Conservation (phyloP, 106 monocot genomes). For the Dendrobium nobile region DNA sequence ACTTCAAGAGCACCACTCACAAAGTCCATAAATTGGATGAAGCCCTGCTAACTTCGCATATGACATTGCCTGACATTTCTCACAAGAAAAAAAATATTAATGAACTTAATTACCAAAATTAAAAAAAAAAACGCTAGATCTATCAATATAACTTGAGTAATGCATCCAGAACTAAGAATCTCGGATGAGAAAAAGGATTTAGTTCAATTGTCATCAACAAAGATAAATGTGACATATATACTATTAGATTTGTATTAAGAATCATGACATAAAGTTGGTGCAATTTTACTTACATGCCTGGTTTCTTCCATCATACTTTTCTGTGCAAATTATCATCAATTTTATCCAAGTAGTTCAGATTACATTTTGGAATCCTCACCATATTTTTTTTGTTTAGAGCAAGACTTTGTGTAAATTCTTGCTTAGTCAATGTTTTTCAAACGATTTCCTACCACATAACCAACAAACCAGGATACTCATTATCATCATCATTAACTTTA, state of each 20-base stretch:
- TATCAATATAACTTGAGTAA: neutral
- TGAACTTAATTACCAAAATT: neutral
- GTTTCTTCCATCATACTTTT: neutral
- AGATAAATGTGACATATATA: neutral
- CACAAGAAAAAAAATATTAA: neutral
- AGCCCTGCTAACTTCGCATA: slow-evolving; percentile 98
- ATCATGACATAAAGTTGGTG: neutral
- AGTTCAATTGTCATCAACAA: neutral
- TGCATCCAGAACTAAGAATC: neutral
- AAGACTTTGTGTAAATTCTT: neutral
- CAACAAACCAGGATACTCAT: neutral
- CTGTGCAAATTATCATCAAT: neutral
- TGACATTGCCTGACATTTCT: slow-evolving; percentile 71
- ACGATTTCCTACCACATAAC: neutral
- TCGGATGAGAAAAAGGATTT: neutral
- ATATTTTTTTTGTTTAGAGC: neutral
- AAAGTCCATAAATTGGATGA: slow-evolving; percentile 97
- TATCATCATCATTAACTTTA: neutral
- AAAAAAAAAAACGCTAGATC: neutral
- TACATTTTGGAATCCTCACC: too few relatives aligned
- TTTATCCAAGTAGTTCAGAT: neutral
- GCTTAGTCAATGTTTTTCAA: neutral
- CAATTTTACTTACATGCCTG: neutral
- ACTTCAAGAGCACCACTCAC: slow-evolving; percentile 41
- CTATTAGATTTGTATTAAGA: neutral